Base-by-base conservation (phyloP, 176 grass and related monocot species). In the Puccinellia tenuiflora region DNA sequence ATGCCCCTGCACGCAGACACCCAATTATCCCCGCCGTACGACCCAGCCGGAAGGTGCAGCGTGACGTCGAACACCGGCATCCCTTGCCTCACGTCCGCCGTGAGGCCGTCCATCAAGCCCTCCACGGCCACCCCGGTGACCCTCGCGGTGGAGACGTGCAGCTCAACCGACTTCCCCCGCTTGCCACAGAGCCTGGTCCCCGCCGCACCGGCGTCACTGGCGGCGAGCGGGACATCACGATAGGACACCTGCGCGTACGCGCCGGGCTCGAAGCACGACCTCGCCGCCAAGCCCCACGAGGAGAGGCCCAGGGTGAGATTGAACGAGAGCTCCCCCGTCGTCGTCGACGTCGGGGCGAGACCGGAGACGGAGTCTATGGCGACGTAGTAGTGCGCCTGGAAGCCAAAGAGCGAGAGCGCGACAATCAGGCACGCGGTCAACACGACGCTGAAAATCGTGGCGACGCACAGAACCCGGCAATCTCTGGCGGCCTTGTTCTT, bases 381-480 rank as follows among this genome's bases (percentile, higher is more conserved):
- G 51, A 54, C 51, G 51, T 54, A 53, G 50, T 53, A 53, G 6
- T 53, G 17, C 50, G 6, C 50, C 18, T 20, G 6, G 18, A 53
- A 18, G 3, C 4, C 5, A n/a, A 54, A 8, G 18, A 54, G 51
- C 6, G n/a, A 21, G 51, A 21, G 0, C 20, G 51, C 2, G 51
- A 7, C 0, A 54, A n/a, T 2, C 7, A 21, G 0, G 51, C 51
- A 5, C 2, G 2, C 2, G 51, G 7, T 6, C 7, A 9, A 0
- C 51, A 54, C 2, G 6, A 53, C 50, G 40, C 8, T 2, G 6
- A 8, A 2, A 20, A 53, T 53, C 18, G 0, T 2, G 20, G 18
- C 2, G 6, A 3, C 0, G 7, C 18, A 53, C 20, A 7, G 8
- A 1, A 9, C 0, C 3, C 7, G 1, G 6, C 6, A n/a, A 21